Evolutionary conservation across 352 stramenopile genomes (phyloP).

Genomic region (Pythium utonaiense): DNA sequence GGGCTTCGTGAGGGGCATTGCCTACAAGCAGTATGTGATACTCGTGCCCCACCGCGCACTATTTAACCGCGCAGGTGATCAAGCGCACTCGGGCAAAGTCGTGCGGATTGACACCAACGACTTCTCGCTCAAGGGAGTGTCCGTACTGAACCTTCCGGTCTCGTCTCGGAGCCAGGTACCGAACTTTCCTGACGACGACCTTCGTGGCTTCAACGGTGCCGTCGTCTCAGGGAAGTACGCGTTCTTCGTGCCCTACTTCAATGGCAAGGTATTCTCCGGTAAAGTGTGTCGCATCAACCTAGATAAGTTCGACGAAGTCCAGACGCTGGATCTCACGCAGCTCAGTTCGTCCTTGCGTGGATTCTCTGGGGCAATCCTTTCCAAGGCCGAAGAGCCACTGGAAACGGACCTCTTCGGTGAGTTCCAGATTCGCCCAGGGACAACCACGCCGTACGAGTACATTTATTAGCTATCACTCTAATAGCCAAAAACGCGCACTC

Average conservation of each 20-base stretch:
- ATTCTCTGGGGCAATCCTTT: constrained; percentile 52
- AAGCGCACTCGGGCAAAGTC: constrained; percentile 59
- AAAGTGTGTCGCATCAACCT: constrained; percentile 79
- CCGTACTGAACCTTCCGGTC: constrained; percentile 50
- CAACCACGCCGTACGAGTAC: constrained; percentile 64
- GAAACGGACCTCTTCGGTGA: constrained; percentile 58
- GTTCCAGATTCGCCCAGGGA: constrained; percentile 62
- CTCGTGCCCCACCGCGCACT: constrained; percentile 48
- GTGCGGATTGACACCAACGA: constrained; percentile 65
- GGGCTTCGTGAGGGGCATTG: constrained; percentile 68
- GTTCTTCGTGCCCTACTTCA: constrained; percentile 78
- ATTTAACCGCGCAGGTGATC: constrained; percentile 26
- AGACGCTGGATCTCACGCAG: constrained; percentile 63
- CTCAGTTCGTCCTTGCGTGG: constrained; percentile 41
- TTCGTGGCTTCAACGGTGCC: constrained; percentile 66
- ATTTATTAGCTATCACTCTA: constrained; percentile 37
- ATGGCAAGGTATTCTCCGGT: constrained; percentile 57
- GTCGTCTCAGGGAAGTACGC: constrained; percentile 76
- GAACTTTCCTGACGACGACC: constrained; percentile 46
- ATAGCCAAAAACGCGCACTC: constrained; percentile 27
- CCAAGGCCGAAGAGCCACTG: constrained; percentile 36
- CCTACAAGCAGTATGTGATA: constrained; percentile 72
- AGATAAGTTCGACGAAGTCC: constrained; percentile 74
- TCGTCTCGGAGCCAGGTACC: constrained; percentile 64
- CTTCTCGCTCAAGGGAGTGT: constrained; percentile 48